Evolutionary conservation across 768 basidiomycete genomes (phyloP).

Genomic region (Tubosaeta sp.): DNA sequence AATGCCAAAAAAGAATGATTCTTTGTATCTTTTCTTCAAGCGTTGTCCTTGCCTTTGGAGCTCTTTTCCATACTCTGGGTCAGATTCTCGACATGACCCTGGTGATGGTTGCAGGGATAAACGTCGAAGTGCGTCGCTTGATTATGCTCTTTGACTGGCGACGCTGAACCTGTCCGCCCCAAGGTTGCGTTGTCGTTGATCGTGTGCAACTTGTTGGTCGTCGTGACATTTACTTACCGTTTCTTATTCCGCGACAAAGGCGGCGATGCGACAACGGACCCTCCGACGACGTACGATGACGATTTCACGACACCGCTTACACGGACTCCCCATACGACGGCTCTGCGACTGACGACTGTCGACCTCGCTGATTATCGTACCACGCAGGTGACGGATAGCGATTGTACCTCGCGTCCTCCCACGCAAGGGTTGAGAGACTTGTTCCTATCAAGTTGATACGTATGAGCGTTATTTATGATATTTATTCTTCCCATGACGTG

Average conservation of each 20-base stretch:
- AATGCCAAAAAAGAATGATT: slow-evolving; percentile 21
- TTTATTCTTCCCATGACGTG: not conserved
- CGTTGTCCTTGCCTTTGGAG: slow-evolving; percentile 10
- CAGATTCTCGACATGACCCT: slow-evolving; percentile 7
- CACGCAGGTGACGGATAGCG: not conserved
- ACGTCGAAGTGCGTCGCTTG: slow-evolving; percentile 15
- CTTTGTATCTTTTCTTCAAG: slow-evolving; percentile 20
- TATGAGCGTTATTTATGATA: not conserved
- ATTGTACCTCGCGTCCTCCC: not conserved
- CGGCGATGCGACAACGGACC: not conserved
- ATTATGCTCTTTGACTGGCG: not conserved
- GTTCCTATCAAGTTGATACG: not conserved
- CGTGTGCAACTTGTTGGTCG: slow-evolving; percentile 23
- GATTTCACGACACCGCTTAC: slow-evolving; percentile 12
- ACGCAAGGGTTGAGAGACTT: not conserved
- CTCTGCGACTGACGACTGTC: slow-evolving; percentile 4
- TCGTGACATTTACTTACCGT: slow-evolving; percentile 18
- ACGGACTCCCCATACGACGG: not conserved
- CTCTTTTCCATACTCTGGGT: slow-evolving; percentile 13
- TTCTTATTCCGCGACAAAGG: not conserved
- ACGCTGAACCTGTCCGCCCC: not conserved
- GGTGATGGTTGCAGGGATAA: slow-evolving; percentile 9
- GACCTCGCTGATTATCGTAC: slow-evolving; percentile 1
- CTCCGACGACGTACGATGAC: slow-evolving; percentile 4
- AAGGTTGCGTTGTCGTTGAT: slow-evolving; percentile 16